A percentile compares a stretch with the other conserved stretches of the same genome.
phyloP scores from a whole-genome alignment of 164 flowering plant species.

The Brasenia schreberi region DNA sequence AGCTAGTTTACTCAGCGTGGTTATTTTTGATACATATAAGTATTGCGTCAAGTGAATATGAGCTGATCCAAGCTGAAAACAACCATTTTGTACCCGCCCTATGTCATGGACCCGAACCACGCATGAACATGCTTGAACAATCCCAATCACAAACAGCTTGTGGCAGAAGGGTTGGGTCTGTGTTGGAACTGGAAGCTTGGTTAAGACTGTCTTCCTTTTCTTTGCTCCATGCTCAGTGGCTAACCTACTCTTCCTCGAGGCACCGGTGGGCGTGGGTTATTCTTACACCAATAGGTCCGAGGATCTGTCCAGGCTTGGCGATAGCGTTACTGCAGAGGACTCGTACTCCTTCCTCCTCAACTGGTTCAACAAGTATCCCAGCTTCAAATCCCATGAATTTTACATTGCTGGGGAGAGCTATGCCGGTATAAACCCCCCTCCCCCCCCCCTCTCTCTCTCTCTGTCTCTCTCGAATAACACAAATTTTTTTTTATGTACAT shows the following conservation, averaged over 20 bases:
- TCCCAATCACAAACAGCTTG: too few relatives aligned
- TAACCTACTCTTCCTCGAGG: constrained; percentile 47
- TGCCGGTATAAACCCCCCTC: constrained; percentile 23
- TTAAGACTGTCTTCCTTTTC: too few relatives aligned
- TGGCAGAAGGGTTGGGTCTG: too few relatives aligned
- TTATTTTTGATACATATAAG: too few relatives aligned
- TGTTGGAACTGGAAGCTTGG: too few relatives aligned
- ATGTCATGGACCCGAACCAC: too few relatives aligned
- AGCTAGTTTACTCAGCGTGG: too few relatives aligned
- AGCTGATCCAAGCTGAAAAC: too few relatives aligned
- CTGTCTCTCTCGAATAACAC: not conserved
- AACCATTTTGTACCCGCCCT: too few relatives aligned
- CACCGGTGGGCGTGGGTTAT: constrained; percentile 54
- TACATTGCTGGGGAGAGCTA: constrained; percentile 58
- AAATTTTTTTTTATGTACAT: too few relatives aligned
- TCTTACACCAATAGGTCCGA: constrained; percentile 40
- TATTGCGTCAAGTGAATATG: too few relatives aligned
- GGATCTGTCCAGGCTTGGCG: constrained; percentile 34
- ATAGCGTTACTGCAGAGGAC: constrained; percentile 32
- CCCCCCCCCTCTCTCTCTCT: not conserved
- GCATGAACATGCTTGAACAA: too few relatives aligned
- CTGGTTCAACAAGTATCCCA: constrained; percentile 46
- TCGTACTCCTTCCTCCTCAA: constrained; percentile 33
- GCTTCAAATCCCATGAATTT: constrained; percentile 33
- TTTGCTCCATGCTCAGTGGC: constrained; percentile 23